Evolutionary conservation across 257 asterid genomes (phyloP).

Genomic region (Sherardia arvensis): DNA sequence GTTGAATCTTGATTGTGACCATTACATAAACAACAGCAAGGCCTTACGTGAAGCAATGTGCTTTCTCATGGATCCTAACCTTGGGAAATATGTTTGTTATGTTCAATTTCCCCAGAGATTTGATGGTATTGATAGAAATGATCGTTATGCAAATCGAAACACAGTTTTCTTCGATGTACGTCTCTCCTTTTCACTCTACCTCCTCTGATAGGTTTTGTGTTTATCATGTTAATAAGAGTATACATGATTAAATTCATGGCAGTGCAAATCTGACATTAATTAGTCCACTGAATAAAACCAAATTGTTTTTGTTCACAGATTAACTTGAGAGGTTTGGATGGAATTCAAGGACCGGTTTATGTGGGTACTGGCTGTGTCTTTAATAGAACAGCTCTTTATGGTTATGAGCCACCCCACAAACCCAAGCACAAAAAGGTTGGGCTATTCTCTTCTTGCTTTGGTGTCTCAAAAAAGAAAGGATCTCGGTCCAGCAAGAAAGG

Average conservation of each 20-base stretch:
- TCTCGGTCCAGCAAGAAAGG: conserved; percentile 73
- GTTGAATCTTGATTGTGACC: conserved; percentile 99
- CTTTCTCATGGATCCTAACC: conserved; percentile 95
- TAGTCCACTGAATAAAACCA: conserved; percentile 3
- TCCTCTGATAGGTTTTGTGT: background rate
- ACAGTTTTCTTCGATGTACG: conserved; percentile 94
- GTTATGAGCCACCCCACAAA: conserved; percentile 86
- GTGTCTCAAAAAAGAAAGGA: conserved; percentile 67
- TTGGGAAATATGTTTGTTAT: conserved; percentile 91
- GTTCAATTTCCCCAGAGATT: conserved; percentile 98
- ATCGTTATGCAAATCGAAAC: conserved; percentile 95
- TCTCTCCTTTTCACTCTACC: background rate
- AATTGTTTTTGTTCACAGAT: conserved; percentile 37
- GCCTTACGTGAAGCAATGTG: conserved; percentile 98
- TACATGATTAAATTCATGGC: background rate
- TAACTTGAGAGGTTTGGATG: conserved; percentile 94
- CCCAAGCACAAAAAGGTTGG: conserved; percentile 68
- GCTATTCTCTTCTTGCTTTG: conserved; percentile 56
- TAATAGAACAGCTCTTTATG: conserved; percentile 87
- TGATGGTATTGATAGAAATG: conserved; percentile 87
- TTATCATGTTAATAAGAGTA: background rate
- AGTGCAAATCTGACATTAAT: background rate
- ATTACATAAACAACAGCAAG: conserved; percentile 94
- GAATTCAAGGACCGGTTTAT: conserved; percentile 94
- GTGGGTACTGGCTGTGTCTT: conserved; percentile 99